Conservation (phyloP, 2,329 filamentous ascomycete species). For the Penicillium hordei region DNA sequence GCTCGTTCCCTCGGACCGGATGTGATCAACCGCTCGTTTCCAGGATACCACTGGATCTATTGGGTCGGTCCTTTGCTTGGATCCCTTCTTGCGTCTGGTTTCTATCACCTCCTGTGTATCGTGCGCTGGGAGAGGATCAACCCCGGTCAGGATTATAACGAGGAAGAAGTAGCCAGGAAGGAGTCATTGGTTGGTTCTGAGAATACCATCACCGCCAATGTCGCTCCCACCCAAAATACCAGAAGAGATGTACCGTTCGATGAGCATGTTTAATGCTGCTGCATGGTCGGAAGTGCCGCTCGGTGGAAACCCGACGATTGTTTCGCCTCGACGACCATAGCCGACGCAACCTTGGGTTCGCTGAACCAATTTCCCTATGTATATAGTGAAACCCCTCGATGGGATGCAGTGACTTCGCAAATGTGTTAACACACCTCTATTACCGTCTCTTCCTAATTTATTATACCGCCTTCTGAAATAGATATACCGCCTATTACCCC, state of each 20-base stretch:
- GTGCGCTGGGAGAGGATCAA: constrained; percentile 47
- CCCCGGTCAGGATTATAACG: constrained; percentile 57
- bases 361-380: neutral
- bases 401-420: too few species aligned
- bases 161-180: constrained; percentile 28
- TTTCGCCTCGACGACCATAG: neutral
- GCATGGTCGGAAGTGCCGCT: neutral
- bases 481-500: too few species aligned
- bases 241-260: neutral
- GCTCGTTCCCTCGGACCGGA: constrained; percentile 51
- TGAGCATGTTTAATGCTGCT: constrained; percentile 3
- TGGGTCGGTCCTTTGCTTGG: constrained; percentile 51
- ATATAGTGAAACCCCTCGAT: neutral
- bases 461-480: too few species aligned
- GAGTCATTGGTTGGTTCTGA: constrained; percentile 17
- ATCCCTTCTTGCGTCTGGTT: constrained; percentile 49
- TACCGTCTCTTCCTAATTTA: too few species aligned
- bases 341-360: neutral
- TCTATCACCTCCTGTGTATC: constrained; percentile 51
- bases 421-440: too few species aligned
- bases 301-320: too few species aligned
- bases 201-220: constrained; percentile 13
- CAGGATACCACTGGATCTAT: constrained; percentile 53
- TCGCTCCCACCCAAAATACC: neutral
- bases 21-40: constrained; percentile 47